phyloP scores from a whole-genome alignment of 2,329 filamentous ascomycete species.

The Nothomitra cinnamomea region DNA sequence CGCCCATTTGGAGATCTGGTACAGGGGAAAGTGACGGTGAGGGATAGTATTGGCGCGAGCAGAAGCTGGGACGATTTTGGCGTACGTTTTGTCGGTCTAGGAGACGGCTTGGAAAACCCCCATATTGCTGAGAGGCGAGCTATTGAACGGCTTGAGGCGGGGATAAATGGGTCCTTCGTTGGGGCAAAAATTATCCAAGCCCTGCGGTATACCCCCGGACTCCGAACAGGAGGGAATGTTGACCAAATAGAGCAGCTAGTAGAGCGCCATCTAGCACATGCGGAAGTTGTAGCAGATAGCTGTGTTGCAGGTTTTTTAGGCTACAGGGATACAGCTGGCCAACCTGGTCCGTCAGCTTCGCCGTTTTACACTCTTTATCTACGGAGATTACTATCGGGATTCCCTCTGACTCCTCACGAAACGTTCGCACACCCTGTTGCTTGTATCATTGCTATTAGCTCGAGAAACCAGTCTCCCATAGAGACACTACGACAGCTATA shows the following conservation, averaged over 20 bases:
- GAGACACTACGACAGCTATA: slow-evolving; percentile 77
- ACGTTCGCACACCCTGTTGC: slow-evolving; percentile 91
- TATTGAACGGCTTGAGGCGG: not conserved
- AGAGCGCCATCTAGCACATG: slow-evolving; percentile 59
- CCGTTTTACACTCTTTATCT: slow-evolving; percentile 79
- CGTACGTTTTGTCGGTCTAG: slow-evolving; percentile 50
- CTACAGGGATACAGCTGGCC: slow-evolving; percentile 17
- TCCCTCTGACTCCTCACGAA: slow-evolving; percentile 69
- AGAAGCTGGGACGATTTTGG: slow-evolving; percentile 78
- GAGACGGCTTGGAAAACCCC: slow-evolving; percentile 22
- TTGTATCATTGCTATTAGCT: slow-evolving; percentile 88
- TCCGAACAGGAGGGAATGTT: slow-evolving; percentile 34
- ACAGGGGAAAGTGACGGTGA: slow-evolving; percentile 71
- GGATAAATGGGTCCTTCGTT: slow-evolving; percentile 11
- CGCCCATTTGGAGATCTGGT: slow-evolving; percentile 82
- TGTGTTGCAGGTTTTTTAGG: slow-evolving; percentile 27
- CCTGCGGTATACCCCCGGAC: slow-evolving; percentile 14
- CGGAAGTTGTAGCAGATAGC: slow-evolving; percentile 35
- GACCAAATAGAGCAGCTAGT: slow-evolving; percentile 64
- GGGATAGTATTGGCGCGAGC: slow-evolving; percentile 78
- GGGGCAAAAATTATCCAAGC: slow-evolving; percentile 12
- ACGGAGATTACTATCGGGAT: slow-evolving; percentile 61
- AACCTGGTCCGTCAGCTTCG: slow-evolving; percentile 32
- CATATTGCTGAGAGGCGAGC: slow-evolving; percentile 18
- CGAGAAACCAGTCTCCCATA: slow-evolving; percentile 65